Evolutionary conservation across 2,329 filamentous ascomycete genomes (phyloP).

Genomic region (Penicillium crustosum): DNA sequence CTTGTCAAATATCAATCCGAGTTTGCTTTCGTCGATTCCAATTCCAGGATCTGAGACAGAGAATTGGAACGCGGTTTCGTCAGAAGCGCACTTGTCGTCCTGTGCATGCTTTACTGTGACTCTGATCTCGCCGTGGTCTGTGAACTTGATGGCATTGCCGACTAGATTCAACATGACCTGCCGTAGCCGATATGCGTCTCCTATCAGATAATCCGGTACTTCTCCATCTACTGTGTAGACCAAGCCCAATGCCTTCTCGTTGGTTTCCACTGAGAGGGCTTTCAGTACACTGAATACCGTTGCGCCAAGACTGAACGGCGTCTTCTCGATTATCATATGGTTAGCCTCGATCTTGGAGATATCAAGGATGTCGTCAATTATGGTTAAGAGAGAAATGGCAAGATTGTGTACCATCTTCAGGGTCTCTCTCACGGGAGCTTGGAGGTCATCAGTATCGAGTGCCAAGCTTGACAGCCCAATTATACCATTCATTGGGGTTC

Average conservation of each 20-base stretch:
- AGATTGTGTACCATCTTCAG: conserved; percentile 93
- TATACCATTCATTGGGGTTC: conserved; percentile 93
- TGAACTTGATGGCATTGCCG: conserved; percentile 96
- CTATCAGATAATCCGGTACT: conserved; percentile 88
- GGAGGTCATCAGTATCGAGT: conserved; percentile 85
- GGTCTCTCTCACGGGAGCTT: conserved; percentile 91
- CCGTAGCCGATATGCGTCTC: conserved; percentile 87
- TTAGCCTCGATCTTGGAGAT: conserved; percentile 80
- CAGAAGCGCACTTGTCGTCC: conserved; percentile 59
- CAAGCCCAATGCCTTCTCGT: conserved; percentile 85
- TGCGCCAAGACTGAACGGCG: conserved; percentile 85
- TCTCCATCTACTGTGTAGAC: conserved; percentile 87
- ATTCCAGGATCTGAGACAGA: conserved; percentile 92
- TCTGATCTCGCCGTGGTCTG: conserved; percentile 88
- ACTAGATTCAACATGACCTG: conserved; percentile 95
- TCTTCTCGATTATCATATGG: conserved; percentile 94
- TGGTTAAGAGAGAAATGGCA: conserved; percentile 88
- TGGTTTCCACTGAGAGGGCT: conserved; percentile 89
- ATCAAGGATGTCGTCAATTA: conserved; percentile 75
- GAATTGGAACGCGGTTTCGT: conserved; percentile 89
- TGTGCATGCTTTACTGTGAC: conserved; percentile 71
- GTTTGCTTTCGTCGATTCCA: conserved; percentile 87
- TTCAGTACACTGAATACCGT: conserved; percentile 97
- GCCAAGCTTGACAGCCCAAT: conserved; percentile 95
- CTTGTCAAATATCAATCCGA: conserved; percentile 93